Evolutionary conservation across 441 rosid species (phyloP).

Genomic region (Bocquillonia castaneifolia): DNA sequence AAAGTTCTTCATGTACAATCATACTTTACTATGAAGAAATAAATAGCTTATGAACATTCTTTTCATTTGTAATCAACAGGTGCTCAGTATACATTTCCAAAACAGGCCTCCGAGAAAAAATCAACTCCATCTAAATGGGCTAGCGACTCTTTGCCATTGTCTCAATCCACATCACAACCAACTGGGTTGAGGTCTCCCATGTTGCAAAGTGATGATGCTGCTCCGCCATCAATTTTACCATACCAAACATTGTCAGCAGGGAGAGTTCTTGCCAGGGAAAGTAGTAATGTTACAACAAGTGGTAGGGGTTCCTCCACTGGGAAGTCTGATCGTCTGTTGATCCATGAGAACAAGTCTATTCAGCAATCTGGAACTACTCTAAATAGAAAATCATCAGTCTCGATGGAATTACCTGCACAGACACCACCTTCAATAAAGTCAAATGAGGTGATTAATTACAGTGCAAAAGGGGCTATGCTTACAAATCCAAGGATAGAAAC

Average conservation of each 20-base stretch:
- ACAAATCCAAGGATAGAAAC: constrained; percentile 29
- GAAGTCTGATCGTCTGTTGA: constrained; percentile 30
- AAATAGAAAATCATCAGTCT: constrained; percentile 28
- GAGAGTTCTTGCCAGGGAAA: constrained; percentile 29
- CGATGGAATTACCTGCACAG: constrained; percentile 29
- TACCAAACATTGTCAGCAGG: constrained; percentile 28
- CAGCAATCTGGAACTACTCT: constrained; percentile 36
- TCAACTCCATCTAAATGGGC: constrained; percentile 36
- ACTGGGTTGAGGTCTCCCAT: constrained; percentile 33
- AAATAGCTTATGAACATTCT: constrained; percentile 15
- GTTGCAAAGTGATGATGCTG: constrained; percentile 32
- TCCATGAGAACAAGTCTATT: constrained; percentile 30
- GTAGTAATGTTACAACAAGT: constrained; percentile 26
- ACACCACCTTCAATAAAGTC: constrained; percentile 28
- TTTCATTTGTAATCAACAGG: constrained; percentile 36
- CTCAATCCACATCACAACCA: constrained; percentile 30
- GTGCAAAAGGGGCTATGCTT: constrained; percentile 29
- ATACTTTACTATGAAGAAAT: constrained; percentile 6
- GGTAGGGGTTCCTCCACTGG: constrained; percentile 28
- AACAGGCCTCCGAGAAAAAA: constrained; percentile 38
- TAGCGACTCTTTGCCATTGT: constrained; percentile 27
- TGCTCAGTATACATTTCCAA: constrained; percentile 29
- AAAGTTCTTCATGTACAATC: not conserved
- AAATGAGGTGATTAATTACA: constrained; percentile 33
- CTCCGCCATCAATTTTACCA: constrained; percentile 32